A percentile compares a stretch with the other conserved stretches of the same genome.
phyloP scores from a whole-genome alignment of 2,329 filamentous ascomycete species.

The Apiospora pterosperma region DNA sequence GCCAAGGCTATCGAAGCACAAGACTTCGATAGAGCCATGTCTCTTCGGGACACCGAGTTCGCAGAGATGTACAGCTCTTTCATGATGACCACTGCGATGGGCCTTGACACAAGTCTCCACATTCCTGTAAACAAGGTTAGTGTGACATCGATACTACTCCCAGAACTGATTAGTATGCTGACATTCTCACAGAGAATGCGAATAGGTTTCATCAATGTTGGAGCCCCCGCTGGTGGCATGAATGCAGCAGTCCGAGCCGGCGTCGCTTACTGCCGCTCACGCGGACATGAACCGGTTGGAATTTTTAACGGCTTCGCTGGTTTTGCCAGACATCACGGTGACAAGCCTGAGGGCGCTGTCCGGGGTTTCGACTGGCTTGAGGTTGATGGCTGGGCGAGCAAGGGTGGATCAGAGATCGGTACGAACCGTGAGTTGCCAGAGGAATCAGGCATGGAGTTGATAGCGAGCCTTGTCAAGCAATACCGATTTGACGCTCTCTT shows the following conservation, averaged over 20 bases:
- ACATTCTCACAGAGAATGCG: slow-evolving; percentile 73
- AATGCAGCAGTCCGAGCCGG: slow-evolving; percentile 93
- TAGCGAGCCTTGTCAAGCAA: slow-evolving; percentile 78
- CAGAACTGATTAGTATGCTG: background rate
- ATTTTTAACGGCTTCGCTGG: slow-evolving; percentile 98
- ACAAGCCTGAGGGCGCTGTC: slow-evolving; percentile 78
- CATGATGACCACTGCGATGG: slow-evolving; percentile 82
- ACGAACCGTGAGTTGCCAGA: slow-evolving; percentile 91
- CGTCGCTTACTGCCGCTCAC: slow-evolving; percentile 85
- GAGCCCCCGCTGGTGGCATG: slow-evolving; percentile 95
- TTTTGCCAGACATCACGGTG: slow-evolving; percentile 83
- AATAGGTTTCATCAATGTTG: slow-evolving; percentile 94
- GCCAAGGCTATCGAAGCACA: slow-evolving; percentile 77
- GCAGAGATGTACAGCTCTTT: slow-evolving; percentile 89
- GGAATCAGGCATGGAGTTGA: slow-evolving; percentile 77
- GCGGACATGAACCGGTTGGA: slow-evolving; percentile 88
- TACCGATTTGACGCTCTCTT: slow-evolving; percentile 92
- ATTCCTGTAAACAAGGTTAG: slow-evolving; percentile 69
- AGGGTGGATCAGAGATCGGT: slow-evolving; percentile 95
- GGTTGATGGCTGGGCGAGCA: slow-evolving; percentile 91
- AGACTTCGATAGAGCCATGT: slow-evolving; percentile 86
- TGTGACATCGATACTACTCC: slow-evolving; percentile 6
- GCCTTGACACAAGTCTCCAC: slow-evolving; percentile 62
- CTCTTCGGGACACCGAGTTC: slow-evolving; percentile 87
- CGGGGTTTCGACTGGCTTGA: slow-evolving; percentile 89